phyloP scores from a whole-genome alignment of 148 eudicot species.

The Rhododendron griersonianum region DNA sequence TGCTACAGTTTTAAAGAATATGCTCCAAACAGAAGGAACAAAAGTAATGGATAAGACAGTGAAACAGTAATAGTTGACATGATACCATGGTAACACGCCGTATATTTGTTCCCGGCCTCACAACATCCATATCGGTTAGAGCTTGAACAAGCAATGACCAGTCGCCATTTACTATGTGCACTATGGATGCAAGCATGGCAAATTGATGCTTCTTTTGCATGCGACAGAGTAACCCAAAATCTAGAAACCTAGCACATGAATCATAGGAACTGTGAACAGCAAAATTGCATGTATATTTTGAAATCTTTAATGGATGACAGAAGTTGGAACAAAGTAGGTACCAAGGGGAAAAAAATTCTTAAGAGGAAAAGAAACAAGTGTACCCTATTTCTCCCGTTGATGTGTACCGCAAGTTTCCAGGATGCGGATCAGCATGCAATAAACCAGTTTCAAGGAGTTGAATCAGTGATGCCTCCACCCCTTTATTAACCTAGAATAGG shows the following conservation, averaged over 20 bases:
- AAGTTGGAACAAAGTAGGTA: background rate
- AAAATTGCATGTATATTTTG: background rate
- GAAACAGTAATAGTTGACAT: background rate
- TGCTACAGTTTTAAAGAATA: background rate
- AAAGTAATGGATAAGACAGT: background rate
- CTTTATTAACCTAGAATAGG: conserved; percentile 69
- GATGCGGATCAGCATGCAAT: conserved; percentile 98
- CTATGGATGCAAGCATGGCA: conserved; percentile 94
- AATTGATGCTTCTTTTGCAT: conserved; percentile 94
- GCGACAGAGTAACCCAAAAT: conserved; percentile 91
- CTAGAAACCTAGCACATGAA: conserved; percentile 62
- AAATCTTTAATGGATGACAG: background rate
- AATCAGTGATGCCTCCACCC: conserved; percentile 83
- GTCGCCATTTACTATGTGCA: conserved; percentile 95
- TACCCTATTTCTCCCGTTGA: conserved; percentile 89
- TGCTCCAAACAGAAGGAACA: background rate
- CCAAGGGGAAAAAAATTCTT: background rate
- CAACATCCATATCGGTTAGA: conserved; percentile 82
- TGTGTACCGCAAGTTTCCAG: conserved; percentile 88
- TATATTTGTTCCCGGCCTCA: conserved; percentile 68
- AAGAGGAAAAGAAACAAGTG: background rate
- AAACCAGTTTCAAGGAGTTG: conserved; percentile 97
- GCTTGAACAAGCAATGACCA: conserved; percentile 89
- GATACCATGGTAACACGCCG: conserved; percentile 81
- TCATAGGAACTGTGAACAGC: conserved; percentile 9